Evolutionary conservation across 495 filamentous ascomycete species (phyloP), one percentile per base, ranked within the genome.

Genomic region (Emericellopsis terricola): DNA sequence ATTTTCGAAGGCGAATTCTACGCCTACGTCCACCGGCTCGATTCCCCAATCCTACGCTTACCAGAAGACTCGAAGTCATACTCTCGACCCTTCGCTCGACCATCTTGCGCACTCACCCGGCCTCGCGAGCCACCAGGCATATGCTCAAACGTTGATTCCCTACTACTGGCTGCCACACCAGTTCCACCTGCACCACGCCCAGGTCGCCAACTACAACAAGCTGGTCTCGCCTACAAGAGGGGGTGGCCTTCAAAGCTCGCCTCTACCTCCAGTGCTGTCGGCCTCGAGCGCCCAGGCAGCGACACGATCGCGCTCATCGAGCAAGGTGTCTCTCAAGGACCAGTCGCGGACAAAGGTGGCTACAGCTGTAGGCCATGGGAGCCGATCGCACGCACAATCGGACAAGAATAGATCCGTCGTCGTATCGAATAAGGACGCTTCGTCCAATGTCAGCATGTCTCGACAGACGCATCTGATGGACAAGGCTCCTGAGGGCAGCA

Each of bases 391-490:
- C 21, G 55, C 55, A 37, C 50, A 46, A 47, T 53, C 49, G 34
- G 60, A 59, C 37, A 65, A 59, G 60, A 57, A 68, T 49, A 64
- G 64, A 45, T 55, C 52, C 57, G 60, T 60, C 56, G 61, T 68
- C 58, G 60, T 59, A 52, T 48, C 57, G 49, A 66, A 65, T 50
- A 63, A 63, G 35, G 41, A 41, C 33, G n/a, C n/a, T n/a, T n/a
- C n/a, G n/a, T n/a, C n/a, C n/a, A n/a, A n/a, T n/a, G n/a, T n/a
- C n/a, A n/a, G n/a, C n/a, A n/a, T n/a, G n/a, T n/a, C n/a, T n/a
- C n/a, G n/a, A n/a, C n/a, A n/a, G n/a, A n/a, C n/a, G n/a, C n/a
- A n/a, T n/a, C n/a, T n/a, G n/a, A n/a, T n/a, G n/a, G n/a, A n/a
- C n/a, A n/a, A n/a, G n/a, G n/a, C n/a, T n/a, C n/a, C n/a, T n/a